Conservation (phyloP, 1,284 basidiomycete species). For the Cystobasidium pallidum region DNA sequence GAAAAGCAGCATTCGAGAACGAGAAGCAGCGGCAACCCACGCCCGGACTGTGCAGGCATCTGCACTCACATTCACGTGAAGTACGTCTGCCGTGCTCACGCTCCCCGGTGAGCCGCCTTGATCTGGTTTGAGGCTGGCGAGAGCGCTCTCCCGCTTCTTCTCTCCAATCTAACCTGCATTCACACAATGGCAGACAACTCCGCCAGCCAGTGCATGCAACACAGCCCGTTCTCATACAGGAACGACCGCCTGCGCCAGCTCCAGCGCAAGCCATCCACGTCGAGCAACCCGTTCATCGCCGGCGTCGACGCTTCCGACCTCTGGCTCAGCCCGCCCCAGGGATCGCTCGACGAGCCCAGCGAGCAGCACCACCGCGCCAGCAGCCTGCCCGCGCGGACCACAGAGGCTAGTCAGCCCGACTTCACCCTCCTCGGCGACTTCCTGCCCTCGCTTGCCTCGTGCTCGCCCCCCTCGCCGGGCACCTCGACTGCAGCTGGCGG, state of each 20-base stretch:
- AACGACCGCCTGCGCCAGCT: constrained; percentile 11
- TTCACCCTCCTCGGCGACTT: constrained; percentile 1
- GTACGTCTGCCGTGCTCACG: too few species aligned
- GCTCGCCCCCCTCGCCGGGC: constrained; percentile 2
- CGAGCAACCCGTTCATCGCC: constrained; percentile 33
- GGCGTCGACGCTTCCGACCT: constrained; percentile 38
- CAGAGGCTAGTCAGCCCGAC: not conserved
- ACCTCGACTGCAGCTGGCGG: not conserved
- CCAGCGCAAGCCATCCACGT: not conserved
- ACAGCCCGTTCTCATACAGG: constrained; percentile 18
- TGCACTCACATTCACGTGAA: too few species aligned
- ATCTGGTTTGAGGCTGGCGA: too few species aligned
- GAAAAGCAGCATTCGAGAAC: not conserved
- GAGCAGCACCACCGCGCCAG: not conserved
- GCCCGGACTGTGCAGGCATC: too few species aligned
- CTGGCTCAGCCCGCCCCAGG: constrained; percentile 34
- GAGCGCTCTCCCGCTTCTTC: not conserved
- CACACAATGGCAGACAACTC: not conserved
- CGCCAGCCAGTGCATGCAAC: constrained; percentile 6
- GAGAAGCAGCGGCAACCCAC: too few species aligned
- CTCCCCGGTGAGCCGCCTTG: constrained; percentile 7
- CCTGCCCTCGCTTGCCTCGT: constrained; percentile 10
- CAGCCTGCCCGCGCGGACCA: not conserved
- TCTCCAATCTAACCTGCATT: not conserved
- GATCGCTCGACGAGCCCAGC: constrained; percentile 3